Evolutionary conservation across 1,139 yeast species (phyloP).

Genomic region (Kazachstania sp.): DNA sequence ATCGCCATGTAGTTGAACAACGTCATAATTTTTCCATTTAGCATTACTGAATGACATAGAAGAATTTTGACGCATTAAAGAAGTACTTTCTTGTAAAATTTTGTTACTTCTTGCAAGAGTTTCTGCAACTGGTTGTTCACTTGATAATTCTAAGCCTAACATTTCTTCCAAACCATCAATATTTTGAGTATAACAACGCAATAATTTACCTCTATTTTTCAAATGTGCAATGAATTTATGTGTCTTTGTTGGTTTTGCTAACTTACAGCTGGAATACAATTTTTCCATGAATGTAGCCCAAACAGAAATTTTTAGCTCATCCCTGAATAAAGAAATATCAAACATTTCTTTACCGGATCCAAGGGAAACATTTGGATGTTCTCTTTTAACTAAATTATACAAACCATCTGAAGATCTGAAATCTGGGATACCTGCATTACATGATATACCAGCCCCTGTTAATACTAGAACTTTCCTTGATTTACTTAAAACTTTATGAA

Average conservation of each 20-base stretch:
- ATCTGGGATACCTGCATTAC: constrained; percentile 96
- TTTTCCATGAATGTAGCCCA: constrained; percentile 57
- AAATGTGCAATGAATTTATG: constrained; percentile 66
- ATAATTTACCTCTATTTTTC: constrained; percentile 55
- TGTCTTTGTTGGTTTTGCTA: constrained; percentile 74
- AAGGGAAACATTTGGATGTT: constrained; percentile 52
- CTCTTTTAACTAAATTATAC: constrained; percentile 61
- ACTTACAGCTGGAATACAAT: constrained; percentile 51
- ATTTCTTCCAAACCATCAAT: constrained; percentile 40
- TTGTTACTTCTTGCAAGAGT: neutral
- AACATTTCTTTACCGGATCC: constrained; percentile 77
- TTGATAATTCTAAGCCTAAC: constrained; percentile 29
- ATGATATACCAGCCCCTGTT: constrained; percentile 94
- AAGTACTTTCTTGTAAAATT: neutral
- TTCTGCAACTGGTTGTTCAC: constrained; percentile 4
- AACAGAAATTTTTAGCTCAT: constrained; percentile 45
- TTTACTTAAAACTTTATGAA: constrained; percentile 22
- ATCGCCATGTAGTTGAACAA: constrained; percentile 87
- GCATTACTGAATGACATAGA: constrained; percentile 1
- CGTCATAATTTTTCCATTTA: constrained; percentile 60
- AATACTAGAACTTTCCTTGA: constrained; percentile 48
- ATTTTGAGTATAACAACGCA: constrained; percentile 79
- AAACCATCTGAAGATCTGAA: constrained; percentile 80
- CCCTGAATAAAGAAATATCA: constrained; percentile 73
- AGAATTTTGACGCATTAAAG: neutral